A percentile compares a stretch with the other conserved stretches of the same genome.
These are phyloP conservation scores for Cladosporium sp. DNA, from an alignment of 2,329 filamentous ascomycete genomes.

Conservation along the genomic window DNA sequence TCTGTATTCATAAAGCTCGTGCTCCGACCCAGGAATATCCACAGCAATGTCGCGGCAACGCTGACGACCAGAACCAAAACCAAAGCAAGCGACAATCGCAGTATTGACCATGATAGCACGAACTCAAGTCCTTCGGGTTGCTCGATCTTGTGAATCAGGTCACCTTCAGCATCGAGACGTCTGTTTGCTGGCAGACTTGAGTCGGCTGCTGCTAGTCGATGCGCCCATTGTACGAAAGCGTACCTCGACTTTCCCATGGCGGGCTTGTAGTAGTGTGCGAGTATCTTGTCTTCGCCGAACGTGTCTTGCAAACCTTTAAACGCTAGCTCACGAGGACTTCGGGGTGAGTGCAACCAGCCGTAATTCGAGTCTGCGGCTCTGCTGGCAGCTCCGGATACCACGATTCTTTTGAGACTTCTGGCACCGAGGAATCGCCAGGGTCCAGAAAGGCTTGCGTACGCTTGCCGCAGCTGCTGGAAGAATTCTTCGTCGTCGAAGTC, in stretches of 20 bases:
- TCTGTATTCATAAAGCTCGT: slow-evolving; percentile 10
- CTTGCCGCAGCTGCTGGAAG: slow-evolving; percentile 26
- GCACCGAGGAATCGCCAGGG: slow-evolving; percentile 29
- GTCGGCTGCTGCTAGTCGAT: slow-evolving; percentile 29
- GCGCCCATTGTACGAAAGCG: slow-evolving; percentile 43
- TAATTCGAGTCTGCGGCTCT: slow-evolving; percentile 25
- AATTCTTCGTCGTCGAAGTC: slow-evolving; percentile 34
- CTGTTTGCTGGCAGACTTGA: not conserved
- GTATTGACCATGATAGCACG: slow-evolving; percentile 31
- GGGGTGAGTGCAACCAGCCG: slow-evolving; percentile 26
- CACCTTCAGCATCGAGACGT: not conserved
- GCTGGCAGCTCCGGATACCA: slow-evolving; percentile 23
- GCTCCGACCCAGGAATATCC: slow-evolving; percentile 33
- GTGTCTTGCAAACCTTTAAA: slow-evolving; percentile 29
- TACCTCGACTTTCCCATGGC: slow-evolving; percentile 33
- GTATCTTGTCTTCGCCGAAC: slow-evolving; percentile 38
- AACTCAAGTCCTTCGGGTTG: slow-evolving; percentile 35
- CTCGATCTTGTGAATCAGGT: slow-evolving; percentile 19
- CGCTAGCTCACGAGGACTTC: slow-evolving; percentile 27
- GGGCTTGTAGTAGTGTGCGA: slow-evolving; percentile 33
- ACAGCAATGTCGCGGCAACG: slow-evolving; percentile 30
- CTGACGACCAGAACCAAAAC: slow-evolving; percentile 26
- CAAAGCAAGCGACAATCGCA: slow-evolving; percentile 27
- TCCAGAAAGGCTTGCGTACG: slow-evolving; percentile 26
- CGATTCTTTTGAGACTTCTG: slow-evolving; percentile 28